Conservation (phyloP, 176 grass and related monocot genomes). For the Dendrocalamus sinicus region DNA sequence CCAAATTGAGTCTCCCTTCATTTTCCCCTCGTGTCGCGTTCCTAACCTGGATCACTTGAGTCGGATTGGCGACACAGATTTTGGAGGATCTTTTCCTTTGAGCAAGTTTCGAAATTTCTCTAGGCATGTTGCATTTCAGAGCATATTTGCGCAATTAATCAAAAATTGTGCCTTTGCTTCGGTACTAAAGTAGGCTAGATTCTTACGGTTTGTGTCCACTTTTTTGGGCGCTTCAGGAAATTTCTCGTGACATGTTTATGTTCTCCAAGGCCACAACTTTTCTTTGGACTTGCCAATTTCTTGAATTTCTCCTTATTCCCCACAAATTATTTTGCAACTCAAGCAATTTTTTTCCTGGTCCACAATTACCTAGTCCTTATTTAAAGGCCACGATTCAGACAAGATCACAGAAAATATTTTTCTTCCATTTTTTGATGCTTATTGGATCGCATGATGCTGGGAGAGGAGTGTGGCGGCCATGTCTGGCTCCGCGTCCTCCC, state of each 20-base stretch:
- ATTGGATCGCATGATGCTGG: conserved; percentile 34
- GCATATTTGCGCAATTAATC: not conserved
- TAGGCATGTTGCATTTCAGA: not conserved
- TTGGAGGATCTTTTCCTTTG: not conserved
- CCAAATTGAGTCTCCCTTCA: not conserved
- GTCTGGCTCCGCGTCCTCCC: not conserved
- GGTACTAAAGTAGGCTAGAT: not conserved
- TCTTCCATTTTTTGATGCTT: conserved; percentile 4
- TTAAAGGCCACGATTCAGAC: not conserved
- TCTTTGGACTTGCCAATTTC: not conserved
- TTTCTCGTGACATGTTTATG: not conserved
- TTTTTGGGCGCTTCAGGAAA: conserved; percentile 14
- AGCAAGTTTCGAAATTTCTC: conserved; percentile 4
- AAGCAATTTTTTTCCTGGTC: not conserved
- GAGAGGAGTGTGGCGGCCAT: conserved; percentile 50
- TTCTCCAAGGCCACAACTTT: conserved; percentile 16
- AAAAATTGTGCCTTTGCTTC: not conserved
- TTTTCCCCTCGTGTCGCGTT: not conserved
- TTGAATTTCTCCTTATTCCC: not conserved
- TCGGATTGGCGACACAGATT: not conserved
- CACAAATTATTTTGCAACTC: not conserved
- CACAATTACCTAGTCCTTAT: not conserved
- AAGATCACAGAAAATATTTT: not conserved
- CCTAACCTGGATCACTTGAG: not conserved
- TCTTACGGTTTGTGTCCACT: not conserved